A percentile compares a stretch with the other conserved stretches of the same genome.
phyloP scores from a whole-genome alignment of 2,329 filamentous ascomycete species.

The Scytalidium sp. region DNA sequence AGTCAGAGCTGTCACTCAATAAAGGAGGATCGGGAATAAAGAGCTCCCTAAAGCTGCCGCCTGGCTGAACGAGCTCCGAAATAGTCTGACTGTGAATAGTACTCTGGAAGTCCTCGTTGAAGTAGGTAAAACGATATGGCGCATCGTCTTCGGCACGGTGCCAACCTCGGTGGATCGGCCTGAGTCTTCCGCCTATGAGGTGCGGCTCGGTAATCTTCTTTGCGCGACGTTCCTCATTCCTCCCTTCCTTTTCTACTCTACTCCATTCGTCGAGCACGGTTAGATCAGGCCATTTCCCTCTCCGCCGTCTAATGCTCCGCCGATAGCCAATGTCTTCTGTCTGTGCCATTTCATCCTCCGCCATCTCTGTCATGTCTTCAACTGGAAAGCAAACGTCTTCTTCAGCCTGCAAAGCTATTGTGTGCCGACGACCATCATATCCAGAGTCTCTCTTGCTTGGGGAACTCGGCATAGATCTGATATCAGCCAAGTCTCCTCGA shows the following conservation, averaged over 20 bases:
- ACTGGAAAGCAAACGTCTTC: slow-evolving; percentile 92
- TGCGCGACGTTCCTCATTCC: slow-evolving; percentile 76
- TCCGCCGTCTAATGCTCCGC: slow-evolving; percentile 45
- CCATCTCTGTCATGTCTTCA: slow-evolving; percentile 74
- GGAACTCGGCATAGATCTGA: slow-evolving; percentile 8
- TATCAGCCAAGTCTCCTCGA: slow-evolving; percentile 18
- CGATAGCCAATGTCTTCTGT: slow-evolving; percentile 39
- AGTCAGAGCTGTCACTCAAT: slow-evolving; percentile 66
- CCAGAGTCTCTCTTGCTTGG: slow-evolving; percentile 16
- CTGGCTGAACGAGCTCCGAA: slow-evolving; percentile 85
- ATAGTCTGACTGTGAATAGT: slow-evolving; percentile 97
- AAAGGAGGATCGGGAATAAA: slow-evolving; percentile 85
- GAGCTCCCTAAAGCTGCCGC: slow-evolving; percentile 78
- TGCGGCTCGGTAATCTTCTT: slow-evolving; percentile 95
- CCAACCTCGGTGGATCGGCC: slow-evolving; percentile 78
- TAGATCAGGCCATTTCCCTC: slow-evolving; percentile 82
- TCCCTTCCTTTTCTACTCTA: slow-evolving; percentile 81
- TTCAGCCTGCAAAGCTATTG: slow-evolving; percentile 63
- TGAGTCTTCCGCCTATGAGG: slow-evolving; percentile 82
- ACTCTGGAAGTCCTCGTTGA: slow-evolving; percentile 94
- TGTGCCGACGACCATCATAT: slow-evolving; percentile 46
- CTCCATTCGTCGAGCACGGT: slow-evolving; percentile 85
- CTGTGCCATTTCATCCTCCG: slow-evolving; percentile 66
- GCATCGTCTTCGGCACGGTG: slow-evolving; percentile 84
- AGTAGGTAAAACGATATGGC: slow-evolving; percentile 96